Percentiles rank a stretch among this genome's conserved stretches.
Conservation (phyloP, 495 filamentous ascomycete genomes). For the Aspergillus panamensis region DNA sequence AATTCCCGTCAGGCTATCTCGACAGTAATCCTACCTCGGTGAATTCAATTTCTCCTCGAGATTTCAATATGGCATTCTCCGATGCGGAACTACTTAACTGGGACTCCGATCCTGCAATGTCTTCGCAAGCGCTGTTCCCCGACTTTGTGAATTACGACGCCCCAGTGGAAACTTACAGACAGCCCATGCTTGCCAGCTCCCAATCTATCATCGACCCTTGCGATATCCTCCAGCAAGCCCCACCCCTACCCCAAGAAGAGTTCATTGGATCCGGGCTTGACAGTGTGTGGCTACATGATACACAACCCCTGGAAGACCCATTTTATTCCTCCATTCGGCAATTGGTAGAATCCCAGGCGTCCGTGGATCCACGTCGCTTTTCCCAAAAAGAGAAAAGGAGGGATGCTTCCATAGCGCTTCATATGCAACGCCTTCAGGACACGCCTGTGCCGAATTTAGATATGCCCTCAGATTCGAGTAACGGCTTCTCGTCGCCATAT, state of each 20-base stretch:
- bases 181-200: constrained; percentile 21
- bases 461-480: constrained; percentile 33
- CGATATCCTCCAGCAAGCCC: constrained; percentile 21
- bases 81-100: constrained; percentile 24
- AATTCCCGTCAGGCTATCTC: constrained; percentile 32
- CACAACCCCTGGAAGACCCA: constrained; percentile 12
- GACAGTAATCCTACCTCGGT: constrained; percentile 34
- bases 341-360: constrained; percentile 42
- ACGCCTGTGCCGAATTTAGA: constrained; percentile 30
- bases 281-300: constrained; percentile 20
- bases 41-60: constrained; percentile 34
- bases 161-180: constrained; percentile 22
- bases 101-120: constrained; percentile 23
- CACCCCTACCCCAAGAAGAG: constrained; percentile 8
- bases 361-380: constrained; percentile 30
- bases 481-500: constrained; percentile 37
- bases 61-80: constrained; percentile 29
- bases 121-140: constrained; percentile 26
- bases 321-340: constrained; percentile 34
- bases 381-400: constrained; percentile 45
- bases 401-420: constrained; percentile 43
- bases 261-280: constrained; percentile 11
- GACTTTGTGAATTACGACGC: constrained; percentile 30
- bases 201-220: constrained; percentile 25
- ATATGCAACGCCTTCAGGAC: constrained; percentile 40